These are phyloP conservation scores for Trichoderma breve DNA, from an alignment of 2,329 filamentous ascomycete species.

Conservation along the genomic window DNA sequence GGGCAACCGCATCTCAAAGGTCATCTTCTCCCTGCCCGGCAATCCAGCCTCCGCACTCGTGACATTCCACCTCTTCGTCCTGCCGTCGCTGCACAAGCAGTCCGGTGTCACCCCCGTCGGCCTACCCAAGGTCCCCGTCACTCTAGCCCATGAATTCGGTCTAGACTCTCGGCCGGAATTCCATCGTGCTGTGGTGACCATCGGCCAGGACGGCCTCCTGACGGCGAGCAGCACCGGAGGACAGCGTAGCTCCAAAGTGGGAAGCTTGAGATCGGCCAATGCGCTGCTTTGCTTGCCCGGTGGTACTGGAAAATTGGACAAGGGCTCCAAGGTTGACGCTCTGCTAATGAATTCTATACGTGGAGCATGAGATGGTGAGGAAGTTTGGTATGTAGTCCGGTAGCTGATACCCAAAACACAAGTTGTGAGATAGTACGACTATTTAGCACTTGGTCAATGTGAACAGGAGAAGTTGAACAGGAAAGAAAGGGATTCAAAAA, in stretches of 20 bases:
- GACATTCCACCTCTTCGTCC: slow-evolving; percentile 89
- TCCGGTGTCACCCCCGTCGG: slow-evolving; percentile 67
- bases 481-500: background rate
- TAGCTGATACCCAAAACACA: background rate
- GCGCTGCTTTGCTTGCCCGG: slow-evolving; percentile 74
- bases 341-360: slow-evolving; percentile 66
- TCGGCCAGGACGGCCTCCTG: slow-evolving; percentile 64
- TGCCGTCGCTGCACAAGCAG: slow-evolving; percentile 78
- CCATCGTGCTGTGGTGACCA: slow-evolving; percentile 75
- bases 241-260: slow-evolving; percentile 85
- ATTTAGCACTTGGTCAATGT: background rate
- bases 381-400: background rate
- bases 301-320: slow-evolving; percentile 60
- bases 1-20: slow-evolving; percentile 60
- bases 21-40: slow-evolving; percentile 86
- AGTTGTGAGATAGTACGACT: background rate
- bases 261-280: slow-evolving; percentile 86
- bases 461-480: background rate
- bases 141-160: slow-evolving; percentile 67
- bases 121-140: slow-evolving; percentile 69
- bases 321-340: slow-evolving; percentile 71
- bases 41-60: slow-evolving; percentile 93
- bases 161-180: slow-evolving; percentile 85
- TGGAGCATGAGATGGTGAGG: slow-evolving; percentile 8
- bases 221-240: slow-evolving; percentile 80